Evolutionary conservation across 805 yeast species (phyloP), one percentile per base, ranked within the genome.

Genomic region (Trichomonascus vanleenenianus): DNA sequence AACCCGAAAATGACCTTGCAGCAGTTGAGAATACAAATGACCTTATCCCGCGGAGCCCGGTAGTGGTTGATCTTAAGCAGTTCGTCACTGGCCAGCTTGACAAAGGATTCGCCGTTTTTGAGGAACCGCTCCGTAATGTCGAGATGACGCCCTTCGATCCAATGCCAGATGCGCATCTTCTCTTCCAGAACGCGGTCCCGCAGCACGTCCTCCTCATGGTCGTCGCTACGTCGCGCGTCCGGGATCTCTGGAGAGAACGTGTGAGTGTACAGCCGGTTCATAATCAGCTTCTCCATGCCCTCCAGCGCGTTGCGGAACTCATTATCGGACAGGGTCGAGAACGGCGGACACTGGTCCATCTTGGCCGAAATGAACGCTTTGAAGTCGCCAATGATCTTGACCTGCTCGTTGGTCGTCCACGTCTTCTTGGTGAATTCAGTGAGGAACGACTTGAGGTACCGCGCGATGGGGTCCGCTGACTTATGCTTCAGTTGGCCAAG

Each of bases 1-100:
- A 86, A 72, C 9, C 95, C 94, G 69, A 88, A 89, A 4, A 94
- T 82, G 16, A 93, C 89, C 63, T 91, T 91, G 59, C 97, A 91
- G 44, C 93, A 80, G 64, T 93, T 94, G 50, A 93, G 71, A 2
- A 93, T 72, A 61, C 97, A 93, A 33, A 93, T 86, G 51, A 87
- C 79, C 59, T 93, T 93, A 60, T 94, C 98, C 44, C 98, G 71
- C 12, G 98, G 98, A 0, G 97, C 91, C 55, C 94, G 76, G 61
- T 83, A 94, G 44, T 77, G 73, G 62, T 84, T 83, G 57, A 93
- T 80, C 55, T 87, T 87, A 51, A 72, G 69, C 41, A 93, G 70
- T 63, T 93, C 97, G 10, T 68, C 70, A 1, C 81, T 74, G 0
- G 97, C 93, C 47, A 83, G 71, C 55, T 61, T 71, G 54, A 79